Evolutionary conservation across 2,329 filamentous ascomycete species (phyloP), one percentile per base, ranked within the genome.

Genomic region (Aspergillus clavatus): DNA sequence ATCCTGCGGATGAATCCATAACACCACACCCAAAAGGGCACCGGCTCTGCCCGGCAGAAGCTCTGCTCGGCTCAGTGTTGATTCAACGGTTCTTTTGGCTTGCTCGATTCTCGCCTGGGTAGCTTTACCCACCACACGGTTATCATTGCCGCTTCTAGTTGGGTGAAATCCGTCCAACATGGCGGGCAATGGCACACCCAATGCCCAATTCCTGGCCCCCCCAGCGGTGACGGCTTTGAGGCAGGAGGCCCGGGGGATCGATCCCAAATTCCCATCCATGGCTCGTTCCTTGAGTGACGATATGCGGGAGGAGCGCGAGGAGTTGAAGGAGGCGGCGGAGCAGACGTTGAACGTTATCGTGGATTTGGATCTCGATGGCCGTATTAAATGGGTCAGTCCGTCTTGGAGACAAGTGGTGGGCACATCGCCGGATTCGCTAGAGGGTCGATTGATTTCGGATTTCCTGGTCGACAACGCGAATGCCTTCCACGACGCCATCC

Each of bases 281-380:
- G 72, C 77, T 58, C 72, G 82, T 47, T 75, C 88, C 10, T 73
- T 93, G 55, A 96, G 87, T 70, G 83, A 89, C 69, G 84, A 95
- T 66, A 96, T 97, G 59, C 84, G 88, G 57, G 89, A 94, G 62
- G 89, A 97, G 72, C 82, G 90, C 51, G 87, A 95, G 64, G 91
- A 97, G 65, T 79, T 98, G 56, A 89, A 90, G 62, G 88, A 95
- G 72, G 93, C 91, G 31, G 93, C 91, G 40, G 91, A 97, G 71
- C 89, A 96, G 72, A 96, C 90, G 18, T 78, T 95, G 65, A 98
- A 97, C 69, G 87, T 95, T 53, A 95, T 98, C 65, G 79, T 98
- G 63, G 91, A 98, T 71, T 77, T 98, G 54, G 89, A 89, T 61
- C 79, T 97, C 45, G 87, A 96, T 62, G 89, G 89, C 54, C 86